Evolutionary conservation across 208 protist species (phyloP).

Genomic region (Acanthamoeba divionensis): DNA sequence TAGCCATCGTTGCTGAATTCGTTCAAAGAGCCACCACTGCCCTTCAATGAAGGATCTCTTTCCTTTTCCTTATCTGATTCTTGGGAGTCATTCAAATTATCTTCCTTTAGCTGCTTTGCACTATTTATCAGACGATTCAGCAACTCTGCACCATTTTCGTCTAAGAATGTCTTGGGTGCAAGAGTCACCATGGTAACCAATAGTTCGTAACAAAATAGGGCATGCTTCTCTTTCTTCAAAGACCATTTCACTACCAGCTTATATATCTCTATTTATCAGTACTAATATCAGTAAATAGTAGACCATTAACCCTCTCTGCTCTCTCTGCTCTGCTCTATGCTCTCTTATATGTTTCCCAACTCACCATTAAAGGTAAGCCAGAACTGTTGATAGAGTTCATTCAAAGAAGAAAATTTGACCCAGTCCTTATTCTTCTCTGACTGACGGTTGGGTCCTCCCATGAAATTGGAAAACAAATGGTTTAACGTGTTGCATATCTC

Average conservation of each 20-base stretch:
- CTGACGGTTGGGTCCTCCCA: neutral
- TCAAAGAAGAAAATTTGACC: neutral
- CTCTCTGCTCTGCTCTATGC: neutral
- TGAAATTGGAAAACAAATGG: neutral
- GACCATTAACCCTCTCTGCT: neutral
- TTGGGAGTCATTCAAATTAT: neutral
- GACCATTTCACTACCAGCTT: neutral
- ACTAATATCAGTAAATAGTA: too few species aligned
- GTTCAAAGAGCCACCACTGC: neutral
- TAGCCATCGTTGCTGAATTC: neutral
- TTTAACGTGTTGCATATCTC: conserved; percentile 17
- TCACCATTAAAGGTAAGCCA: neutral
- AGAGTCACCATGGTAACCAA: neutral
- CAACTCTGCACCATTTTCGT: neutral
- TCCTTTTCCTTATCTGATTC: neutral
- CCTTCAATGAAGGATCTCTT: too few species aligned
- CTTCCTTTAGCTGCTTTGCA: neutral
- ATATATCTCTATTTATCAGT: neutral
- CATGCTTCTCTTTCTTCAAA: neutral
- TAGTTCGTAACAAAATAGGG: neutral
- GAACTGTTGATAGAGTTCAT: neutral
- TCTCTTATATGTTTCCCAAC: too few species aligned
- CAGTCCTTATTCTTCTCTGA: too few species aligned
- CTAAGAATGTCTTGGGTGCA: neutral
- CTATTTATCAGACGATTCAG: neutral